Evolutionary conservation across 139 green algal species (phyloP), one percentile per base, ranked within the genome.

Genomic region (Asterochloris sp.): DNA sequence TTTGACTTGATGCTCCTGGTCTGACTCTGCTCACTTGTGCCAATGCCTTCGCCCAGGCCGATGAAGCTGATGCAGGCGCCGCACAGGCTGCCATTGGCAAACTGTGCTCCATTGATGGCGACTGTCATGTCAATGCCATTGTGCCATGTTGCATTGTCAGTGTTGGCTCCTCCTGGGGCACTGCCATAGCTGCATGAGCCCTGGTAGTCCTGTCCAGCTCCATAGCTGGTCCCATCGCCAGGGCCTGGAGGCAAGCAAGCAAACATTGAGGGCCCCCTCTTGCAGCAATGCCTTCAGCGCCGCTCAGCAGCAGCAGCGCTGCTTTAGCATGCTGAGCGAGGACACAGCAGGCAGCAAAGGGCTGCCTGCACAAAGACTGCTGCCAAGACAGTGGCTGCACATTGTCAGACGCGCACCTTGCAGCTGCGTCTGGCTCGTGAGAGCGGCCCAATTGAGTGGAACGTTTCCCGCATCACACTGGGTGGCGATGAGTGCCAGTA

Each of bases 41-140:
- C 84, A 68, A 87, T 73, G 27, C 84, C 84, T 19, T 47, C 29
- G 66, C 84, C 84, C 26, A 61, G 82, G 74, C 79, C 84, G 13
- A 78, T 62, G 74, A 79, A 87, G 60, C 73, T 84, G 54, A 87
- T 71, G 74, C 84, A 87, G 47, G 78, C 81, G 27, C 84, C 84
- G 73, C 84, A 87, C 15, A 62, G 66, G 29, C 61, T 54, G 24
- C 38, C 47, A 28, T 29, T 54, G 27, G 24, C 68, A 74, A 84
- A 87, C 27, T 84, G 67, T 16, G 28, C 60, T 60, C 84, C 79
- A 47, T 87, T 87, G 67, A 87, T 54, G 64, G 84, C 84, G 8
- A 87, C 29, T 60, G 84, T 84, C 47, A 77, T 74, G 27, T 27
- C 26, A 19, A 66, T 62, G 27, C 79, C 79, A 69, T 23, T 82